phyloP scores from a whole-genome alignment of 441 rosid species.

The Euphorbia celastroides region DNA sequence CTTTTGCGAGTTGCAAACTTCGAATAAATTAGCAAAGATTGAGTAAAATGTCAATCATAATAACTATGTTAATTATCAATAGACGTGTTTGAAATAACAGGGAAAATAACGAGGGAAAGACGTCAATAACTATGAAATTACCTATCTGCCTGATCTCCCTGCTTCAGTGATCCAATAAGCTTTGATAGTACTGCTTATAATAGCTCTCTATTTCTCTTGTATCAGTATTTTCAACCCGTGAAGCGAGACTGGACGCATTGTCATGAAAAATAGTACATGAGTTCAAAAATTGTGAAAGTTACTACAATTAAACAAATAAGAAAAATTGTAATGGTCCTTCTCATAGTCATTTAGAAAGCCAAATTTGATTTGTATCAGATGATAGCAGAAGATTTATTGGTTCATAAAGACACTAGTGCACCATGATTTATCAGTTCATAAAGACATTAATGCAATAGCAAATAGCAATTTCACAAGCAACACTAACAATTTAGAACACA shows the following conservation, averaged over 20 bases:
- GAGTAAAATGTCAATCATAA: neutral
- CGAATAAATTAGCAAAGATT: conserved; percentile 10
- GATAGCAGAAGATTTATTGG: conserved; percentile 6
- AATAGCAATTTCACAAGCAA: no score
- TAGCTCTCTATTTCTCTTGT: conserved; percentile 94
- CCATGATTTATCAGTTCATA: neutral
- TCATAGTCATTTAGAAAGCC: neutral
- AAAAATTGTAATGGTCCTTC: neutral
- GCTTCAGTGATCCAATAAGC: conserved; percentile 83
- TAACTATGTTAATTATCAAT: neutral
- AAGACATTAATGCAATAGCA: no score
- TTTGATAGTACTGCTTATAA: conserved; percentile 90
- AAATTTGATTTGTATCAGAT: neutral
- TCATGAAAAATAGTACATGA: conserved; percentile 46
- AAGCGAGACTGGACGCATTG: conserved; percentile 92
- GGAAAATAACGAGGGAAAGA: neutral
- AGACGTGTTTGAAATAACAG: neutral
- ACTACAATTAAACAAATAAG: neutral
- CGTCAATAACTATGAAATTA: conserved; percentile 21
- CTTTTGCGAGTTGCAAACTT: conserved; percentile 90
- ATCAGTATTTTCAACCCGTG: conserved; percentile 89
- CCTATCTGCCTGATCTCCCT: conserved; percentile 99
- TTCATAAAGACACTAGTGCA: neutral
- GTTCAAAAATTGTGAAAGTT: conserved; percentile 1
- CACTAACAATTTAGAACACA: no score